A percentile compares a stretch with the other conserved stretches of the same genome.
Conservation (phyloP, 371 early-diverging fungal genomes). For the Rhizomucor miehei region DNA sequence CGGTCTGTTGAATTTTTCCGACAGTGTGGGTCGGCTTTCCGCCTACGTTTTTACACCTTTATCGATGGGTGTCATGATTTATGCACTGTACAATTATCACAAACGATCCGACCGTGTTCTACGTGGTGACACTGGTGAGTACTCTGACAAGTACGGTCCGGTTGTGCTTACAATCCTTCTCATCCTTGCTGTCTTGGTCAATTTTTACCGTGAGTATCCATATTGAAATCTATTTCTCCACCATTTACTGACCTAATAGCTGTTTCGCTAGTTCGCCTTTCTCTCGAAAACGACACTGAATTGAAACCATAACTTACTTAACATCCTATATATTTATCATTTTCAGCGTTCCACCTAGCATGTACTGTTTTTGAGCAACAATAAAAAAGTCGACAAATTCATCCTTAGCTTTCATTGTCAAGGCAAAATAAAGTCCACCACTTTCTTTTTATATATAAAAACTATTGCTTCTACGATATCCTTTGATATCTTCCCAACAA, state of each 20-base stretch:
- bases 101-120: conserved; percentile 74
- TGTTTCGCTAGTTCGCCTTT: no score
- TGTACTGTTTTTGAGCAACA: no score
- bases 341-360: no score
- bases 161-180: conserved; percentile 76
- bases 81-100: conserved; percentile 83
- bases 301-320: not conserved
- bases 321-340: conserved; percentile 1
- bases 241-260: no score
- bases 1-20: conserved; percentile 77
- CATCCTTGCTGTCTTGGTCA: conserved; percentile 72
- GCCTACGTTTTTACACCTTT: conserved; percentile 67
- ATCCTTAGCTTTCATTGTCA: no score
- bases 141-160: conserved; percentile 67
- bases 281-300: no score
- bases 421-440: no score
- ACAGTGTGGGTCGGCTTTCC: conserved; percentile 59
- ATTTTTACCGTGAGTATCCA: conserved; percentile 87
- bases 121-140: conserved; percentile 57
- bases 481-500: no score
- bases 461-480: no score
- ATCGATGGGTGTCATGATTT: conserved; percentile 74
- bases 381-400: no score
- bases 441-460: no score
- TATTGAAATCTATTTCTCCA: no score